These are phyloP conservation scores for Apiospora pterosperma DNA, from an alignment of 2,329 filamentous ascomycete species.

Conservation along the genomic window DNA sequence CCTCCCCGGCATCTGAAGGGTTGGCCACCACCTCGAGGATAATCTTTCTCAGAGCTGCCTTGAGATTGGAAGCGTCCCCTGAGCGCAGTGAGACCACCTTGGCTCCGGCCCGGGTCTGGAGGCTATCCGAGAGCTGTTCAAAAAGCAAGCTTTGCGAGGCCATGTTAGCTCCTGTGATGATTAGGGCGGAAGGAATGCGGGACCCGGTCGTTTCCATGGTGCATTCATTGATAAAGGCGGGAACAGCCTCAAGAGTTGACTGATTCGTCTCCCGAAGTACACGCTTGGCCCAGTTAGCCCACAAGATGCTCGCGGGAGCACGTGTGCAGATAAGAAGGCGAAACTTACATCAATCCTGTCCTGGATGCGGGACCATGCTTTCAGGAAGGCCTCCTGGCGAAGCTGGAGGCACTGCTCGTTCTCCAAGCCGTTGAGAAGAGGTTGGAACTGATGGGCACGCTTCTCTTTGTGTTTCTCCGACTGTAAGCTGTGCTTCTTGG, in stretches of 20 bases:
- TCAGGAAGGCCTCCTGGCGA: slow-evolving; percentile 58
- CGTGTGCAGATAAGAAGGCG: not conserved
- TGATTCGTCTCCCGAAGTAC: slow-evolving; percentile 60
- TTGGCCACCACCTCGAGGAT: slow-evolving; percentile 62
- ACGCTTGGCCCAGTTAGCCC: slow-evolving; percentile 31
- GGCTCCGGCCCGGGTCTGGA: slow-evolving; percentile 44
- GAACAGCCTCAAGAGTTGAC: slow-evolving; percentile 56
- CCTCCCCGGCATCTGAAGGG: slow-evolving; percentile 49
- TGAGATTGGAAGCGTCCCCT: slow-evolving; percentile 69
- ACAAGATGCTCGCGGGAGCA: not conserved
- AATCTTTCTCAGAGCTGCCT: slow-evolving; percentile 67
- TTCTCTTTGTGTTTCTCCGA: slow-evolving; percentile 1
- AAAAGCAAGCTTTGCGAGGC: slow-evolving; percentile 74
- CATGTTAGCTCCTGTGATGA: slow-evolving; percentile 76
- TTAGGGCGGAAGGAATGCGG: slow-evolving; percentile 63
- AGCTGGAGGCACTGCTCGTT: slow-evolving; percentile 42
- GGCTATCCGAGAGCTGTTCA: slow-evolving; percentile 59
- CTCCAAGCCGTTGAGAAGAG: slow-evolving; percentile 55
- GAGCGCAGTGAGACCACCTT: slow-evolving; percentile 67
- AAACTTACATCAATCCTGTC: slow-evolving; percentile 54
- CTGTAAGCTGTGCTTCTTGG: slow-evolving; percentile 31
- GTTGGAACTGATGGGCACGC: slow-evolving; percentile 37
- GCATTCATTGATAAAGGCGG: slow-evolving; percentile 42
- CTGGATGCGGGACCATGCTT: slow-evolving; percentile 63
- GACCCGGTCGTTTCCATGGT: not conserved